Conservation (phyloP, 306 rosid species). For the Vachellia pachyceras region DNA sequence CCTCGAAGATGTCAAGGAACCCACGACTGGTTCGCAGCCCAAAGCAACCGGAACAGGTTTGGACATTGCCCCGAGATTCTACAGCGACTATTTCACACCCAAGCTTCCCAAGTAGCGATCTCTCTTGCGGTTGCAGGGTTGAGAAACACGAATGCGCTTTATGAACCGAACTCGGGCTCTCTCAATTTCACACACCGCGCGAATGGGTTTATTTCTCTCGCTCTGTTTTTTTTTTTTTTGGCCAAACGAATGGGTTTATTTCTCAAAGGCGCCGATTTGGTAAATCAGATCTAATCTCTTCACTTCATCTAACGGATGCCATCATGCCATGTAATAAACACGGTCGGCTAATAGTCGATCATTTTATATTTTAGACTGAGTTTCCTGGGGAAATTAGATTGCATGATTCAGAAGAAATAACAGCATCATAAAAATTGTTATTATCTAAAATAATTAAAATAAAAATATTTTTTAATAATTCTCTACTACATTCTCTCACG, state of each 20-base stretch:
- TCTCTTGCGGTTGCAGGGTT: background rate
- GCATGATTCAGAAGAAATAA: no score
- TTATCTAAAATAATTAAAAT: no score
- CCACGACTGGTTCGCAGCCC: constrained; percentile 85
- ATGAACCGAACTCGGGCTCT: background rate
- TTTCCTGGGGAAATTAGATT: no score
- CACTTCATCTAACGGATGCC: no score
- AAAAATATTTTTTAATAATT: no score
- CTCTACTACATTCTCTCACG: no score
- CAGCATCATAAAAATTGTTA: no score
- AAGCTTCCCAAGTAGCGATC: background rate
- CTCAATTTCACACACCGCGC: background rate
- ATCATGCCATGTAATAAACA: no score
- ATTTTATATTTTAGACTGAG: no score
- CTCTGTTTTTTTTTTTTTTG: no score
- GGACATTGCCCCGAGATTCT: constrained; percentile 43
- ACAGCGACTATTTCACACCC: background rate
- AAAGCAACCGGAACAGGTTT: constrained; percentile 50
- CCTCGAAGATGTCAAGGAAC: constrained; percentile 56
- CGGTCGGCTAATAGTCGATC: no score
- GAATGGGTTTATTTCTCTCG: background rate
- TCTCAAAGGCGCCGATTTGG: background rate
- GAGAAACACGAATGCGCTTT: background rate
- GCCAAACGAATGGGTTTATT: no score
- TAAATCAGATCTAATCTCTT: background rate